A percentile compares a stretch with the other conserved stretches of the same genome.
These are phyloP conservation scores for Serpula lacrymans DNA, from an alignment of 768 basidiomycete species.

Conservation along the genomic window DNA sequence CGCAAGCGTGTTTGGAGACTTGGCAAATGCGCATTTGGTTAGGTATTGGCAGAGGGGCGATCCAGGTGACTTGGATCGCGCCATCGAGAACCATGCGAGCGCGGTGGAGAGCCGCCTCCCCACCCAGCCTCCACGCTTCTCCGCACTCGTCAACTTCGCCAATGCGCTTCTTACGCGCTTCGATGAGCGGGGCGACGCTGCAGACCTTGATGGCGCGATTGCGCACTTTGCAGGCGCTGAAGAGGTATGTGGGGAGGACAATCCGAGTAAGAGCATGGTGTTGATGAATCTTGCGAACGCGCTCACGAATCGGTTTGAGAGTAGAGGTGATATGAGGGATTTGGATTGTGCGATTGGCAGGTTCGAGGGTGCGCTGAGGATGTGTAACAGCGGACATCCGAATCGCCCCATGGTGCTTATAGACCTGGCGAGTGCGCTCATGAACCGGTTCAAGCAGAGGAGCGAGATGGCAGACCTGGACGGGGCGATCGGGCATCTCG, in stretches of 20 bases:
- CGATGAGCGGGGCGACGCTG: not conserved
- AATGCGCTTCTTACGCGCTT: not conserved
- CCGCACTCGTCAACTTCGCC: conserved; percentile 13
- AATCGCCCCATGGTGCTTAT: conserved; percentile 3
- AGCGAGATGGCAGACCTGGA: conserved; percentile 10
- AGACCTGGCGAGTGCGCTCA: conserved; percentile 10
- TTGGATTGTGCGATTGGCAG: conserved; percentile 12
- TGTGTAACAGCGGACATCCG: conserved; percentile 7
- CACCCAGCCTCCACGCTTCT: conserved; percentile 5
- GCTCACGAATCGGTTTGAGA: conserved; percentile 11
- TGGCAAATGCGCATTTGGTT: conserved; percentile 13
- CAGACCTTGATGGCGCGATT: conserved; percentile 16
- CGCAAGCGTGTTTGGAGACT: conserved; percentile 5
- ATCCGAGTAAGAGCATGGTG: conserved; percentile 2
- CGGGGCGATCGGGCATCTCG: conserved; percentile 6
- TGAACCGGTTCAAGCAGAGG: conserved; percentile 7
- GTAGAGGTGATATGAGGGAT: conserved; percentile 5
- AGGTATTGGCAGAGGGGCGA: conserved; percentile 14
- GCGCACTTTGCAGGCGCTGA: conserved; percentile 10
- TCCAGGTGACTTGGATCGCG: conserved; percentile 17
- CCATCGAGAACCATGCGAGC: conserved; percentile 16
- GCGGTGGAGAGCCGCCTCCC: conserved; percentile 14
- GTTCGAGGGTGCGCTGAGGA: conserved; percentile 6
- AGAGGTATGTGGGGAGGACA: conserved; percentile 7
- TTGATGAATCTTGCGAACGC: conserved; percentile 6